These are phyloP conservation scores for Neurospora sp. DNA, from an alignment of 495 filamentous ascomycete genomes.

Conservation along the genomic window DNA sequence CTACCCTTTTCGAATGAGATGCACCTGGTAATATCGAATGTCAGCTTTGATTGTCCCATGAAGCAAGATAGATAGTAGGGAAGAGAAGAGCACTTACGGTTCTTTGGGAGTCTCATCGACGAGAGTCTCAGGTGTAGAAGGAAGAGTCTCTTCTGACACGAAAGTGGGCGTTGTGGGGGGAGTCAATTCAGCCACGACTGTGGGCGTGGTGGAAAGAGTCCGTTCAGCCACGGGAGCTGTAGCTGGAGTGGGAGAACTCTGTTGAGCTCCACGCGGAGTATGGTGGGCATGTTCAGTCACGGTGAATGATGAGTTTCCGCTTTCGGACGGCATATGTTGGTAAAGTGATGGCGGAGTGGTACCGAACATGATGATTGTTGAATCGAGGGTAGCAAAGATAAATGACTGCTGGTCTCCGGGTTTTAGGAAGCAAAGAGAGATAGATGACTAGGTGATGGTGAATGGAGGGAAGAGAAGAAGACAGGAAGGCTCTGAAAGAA, in stretches of 20 bases:
- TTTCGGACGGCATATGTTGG: background rate
- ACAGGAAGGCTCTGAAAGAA: background rate
- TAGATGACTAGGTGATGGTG: background rate
- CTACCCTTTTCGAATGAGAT: background rate
- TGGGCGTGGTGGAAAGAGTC: background rate
- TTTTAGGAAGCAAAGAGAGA: background rate
- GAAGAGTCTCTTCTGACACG: background rate
- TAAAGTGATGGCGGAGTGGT: background rate
- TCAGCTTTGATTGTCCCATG: background rate
- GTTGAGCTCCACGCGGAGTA: background rate
- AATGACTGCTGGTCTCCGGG: background rate
- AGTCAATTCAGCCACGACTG: background rate
- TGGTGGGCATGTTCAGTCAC: background rate
- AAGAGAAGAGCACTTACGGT: background rate
- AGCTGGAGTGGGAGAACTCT: background rate
- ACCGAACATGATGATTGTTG: background rate
- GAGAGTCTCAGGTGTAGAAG: background rate
- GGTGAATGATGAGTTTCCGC: background rate
- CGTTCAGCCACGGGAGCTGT: background rate
- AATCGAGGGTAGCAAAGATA: background rate
- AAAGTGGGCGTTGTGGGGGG: background rate
- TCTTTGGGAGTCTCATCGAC: background rate
- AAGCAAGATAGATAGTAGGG: background rate
- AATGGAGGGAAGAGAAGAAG: background rate
- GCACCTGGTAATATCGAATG: background rate